Evolutionary conservation across 2,329 filamentous ascomycete genomes (phyloP).

Genomic region (Teratosphaeria gauchensis): DNA sequence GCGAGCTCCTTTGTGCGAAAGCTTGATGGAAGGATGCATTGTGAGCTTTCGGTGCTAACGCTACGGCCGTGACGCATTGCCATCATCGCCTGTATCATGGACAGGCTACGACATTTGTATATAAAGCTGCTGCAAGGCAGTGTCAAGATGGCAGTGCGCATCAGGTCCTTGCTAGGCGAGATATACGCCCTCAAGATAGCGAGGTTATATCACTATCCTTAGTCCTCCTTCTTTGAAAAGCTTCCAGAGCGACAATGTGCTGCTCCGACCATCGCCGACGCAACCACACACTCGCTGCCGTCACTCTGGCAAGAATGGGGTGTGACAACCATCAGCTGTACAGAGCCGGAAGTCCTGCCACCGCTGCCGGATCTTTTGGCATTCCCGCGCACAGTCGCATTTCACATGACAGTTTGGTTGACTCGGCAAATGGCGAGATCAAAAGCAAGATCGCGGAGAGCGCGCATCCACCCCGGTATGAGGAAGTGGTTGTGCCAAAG

Average conservation of each 20-base stretch:
- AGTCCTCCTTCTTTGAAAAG: not conserved
- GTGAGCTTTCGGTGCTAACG: not conserved
- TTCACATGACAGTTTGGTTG: not conserved
- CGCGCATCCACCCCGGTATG: not conserved
- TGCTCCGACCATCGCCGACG: not conserved
- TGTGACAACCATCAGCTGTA: not conserved
- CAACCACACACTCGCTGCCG: not conserved
- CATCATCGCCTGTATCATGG: not conserved
- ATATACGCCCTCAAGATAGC: not conserved
- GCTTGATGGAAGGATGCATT: not conserved
- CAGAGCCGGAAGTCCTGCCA: not conserved
- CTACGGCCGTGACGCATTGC: not conserved
- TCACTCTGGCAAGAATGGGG: not conserved
- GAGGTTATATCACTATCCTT: not conserved
- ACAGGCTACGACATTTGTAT: not conserved
- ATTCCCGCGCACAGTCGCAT: not conserved
- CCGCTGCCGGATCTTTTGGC: not conserved
- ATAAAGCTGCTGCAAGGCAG: not conserved
- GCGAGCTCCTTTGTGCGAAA: not conserved
- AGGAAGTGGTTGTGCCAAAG: not conserved
- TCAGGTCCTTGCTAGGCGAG: not conserved
- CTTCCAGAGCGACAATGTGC: not conserved
- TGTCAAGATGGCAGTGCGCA: not conserved
- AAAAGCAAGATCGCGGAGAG: not conserved
- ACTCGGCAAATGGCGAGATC: not conserved